Evolutionary conservation across 1,284 basidiomycete genomes (phyloP).

Genomic region (Fomitiporia mediterranea): DNA sequence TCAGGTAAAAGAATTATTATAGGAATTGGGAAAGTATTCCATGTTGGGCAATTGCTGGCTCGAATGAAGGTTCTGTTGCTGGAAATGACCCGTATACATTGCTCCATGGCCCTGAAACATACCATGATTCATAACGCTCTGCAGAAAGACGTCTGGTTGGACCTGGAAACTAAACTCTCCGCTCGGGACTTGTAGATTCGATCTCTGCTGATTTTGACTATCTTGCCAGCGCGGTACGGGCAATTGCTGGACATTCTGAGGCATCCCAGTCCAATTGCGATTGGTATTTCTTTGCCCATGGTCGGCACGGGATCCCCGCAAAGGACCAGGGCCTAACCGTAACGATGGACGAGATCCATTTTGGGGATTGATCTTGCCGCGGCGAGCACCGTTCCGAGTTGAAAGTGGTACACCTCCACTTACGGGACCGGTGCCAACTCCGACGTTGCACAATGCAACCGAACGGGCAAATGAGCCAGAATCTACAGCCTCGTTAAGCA

Average conservation of each 20-base stretch:
- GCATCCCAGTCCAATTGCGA: neutral
- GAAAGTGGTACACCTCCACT: constrained; percentile 10
- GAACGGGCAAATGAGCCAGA: constrained; percentile 8
- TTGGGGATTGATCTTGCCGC: neutral
- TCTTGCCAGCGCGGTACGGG: constrained; percentile 3
- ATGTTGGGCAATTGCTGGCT: neutral
- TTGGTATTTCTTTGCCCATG: neutral
- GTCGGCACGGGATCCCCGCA: neutral
- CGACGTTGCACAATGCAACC: neutral
- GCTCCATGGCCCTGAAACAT: neutral
- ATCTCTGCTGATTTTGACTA: constrained; percentile 1
- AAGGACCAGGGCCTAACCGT: neutral
- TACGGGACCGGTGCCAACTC: neutral
- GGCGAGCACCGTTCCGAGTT: neutral
- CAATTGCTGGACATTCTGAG: constrained; percentile 1
- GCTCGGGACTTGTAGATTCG: neutral
- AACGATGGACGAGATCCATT: neutral
- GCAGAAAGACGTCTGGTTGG: neutral
- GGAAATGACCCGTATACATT: neutral
- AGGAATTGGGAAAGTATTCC: too few relatives aligned
- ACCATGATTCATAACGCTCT: neutral
- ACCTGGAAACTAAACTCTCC: constrained; percentile 6
- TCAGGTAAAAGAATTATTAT: neutral
- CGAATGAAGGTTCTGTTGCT: neutral
- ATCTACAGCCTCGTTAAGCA: constrained; percentile 4